Base-by-base conservation (phyloP, 495 filamentous ascomycete species). In the Corynascus novoguineensis region DNA sequence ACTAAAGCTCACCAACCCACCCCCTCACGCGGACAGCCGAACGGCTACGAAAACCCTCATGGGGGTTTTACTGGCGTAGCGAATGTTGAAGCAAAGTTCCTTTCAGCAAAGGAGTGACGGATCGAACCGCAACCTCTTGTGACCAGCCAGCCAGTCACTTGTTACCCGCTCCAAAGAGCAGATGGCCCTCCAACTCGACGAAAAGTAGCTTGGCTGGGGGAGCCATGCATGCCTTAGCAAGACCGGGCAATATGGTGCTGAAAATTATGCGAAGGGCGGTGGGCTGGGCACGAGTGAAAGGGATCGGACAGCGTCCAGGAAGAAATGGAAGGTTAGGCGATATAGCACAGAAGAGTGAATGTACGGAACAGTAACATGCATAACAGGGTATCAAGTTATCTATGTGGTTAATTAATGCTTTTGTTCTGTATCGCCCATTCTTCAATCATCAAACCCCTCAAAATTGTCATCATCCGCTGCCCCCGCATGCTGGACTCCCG, bases 371-470 rank as follows among this genome's bases (percentile, higher is more conserved):
- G n/a, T n/a, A n/a, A n/a, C n/a, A n/a, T n/a, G n/a, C n/a, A 41
- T 35, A 29, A 31, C 12, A 35, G 59, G 59, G 59, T 61, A 54
- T 61, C 50, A 44, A 42, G 1, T 11, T 28, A 7, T 10, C 19
- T 24, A 44, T 22, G 19, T 10, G 40, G 40, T 10, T 25, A n/a
- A n/a, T 28, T 25, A n/a, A n/a, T 28, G 2, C 12, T n/a, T 7
- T 28, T 28, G 12, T 47, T 28, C 7, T n/a, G 7, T 8, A 10
- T n/a, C 4, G 9, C 1, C 35, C 50, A 19, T 10, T 19, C n/a
- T 6, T 28, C 40, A 65, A 60, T 68, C 62, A 54, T 69, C 73
- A 63, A 78, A 79, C 4, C 76, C 75, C 32, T 67, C 65, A 66
- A 78, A 80, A 47, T n/a, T n/a, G n/a, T 75, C 74, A 14, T 68